phyloP scores from a whole-genome alignment of 2,329 filamentous ascomycete genomes.

The Pyricularia sp. region DNA sequence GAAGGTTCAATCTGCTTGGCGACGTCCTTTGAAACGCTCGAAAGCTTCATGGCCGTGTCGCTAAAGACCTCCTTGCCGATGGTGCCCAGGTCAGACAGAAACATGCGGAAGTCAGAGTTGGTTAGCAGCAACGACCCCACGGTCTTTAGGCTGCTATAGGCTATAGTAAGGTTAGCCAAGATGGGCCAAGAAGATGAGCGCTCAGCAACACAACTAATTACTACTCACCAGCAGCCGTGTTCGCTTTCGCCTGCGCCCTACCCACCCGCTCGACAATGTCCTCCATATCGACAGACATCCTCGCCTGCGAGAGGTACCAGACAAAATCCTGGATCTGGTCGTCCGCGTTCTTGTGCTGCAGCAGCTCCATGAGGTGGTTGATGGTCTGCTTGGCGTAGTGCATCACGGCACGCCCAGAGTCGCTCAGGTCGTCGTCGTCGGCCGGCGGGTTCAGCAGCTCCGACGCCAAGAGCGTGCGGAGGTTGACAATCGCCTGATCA shows the following conservation, averaged over 20 bases:
- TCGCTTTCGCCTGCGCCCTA: slow-evolving; percentile 56
- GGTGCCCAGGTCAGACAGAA: slow-evolving; percentile 70
- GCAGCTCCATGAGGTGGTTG: slow-evolving; percentile 68
- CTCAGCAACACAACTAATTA: background rate
- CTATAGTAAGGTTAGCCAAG: slow-evolving; percentile 26
- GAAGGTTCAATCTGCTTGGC: slow-evolving; percentile 67
- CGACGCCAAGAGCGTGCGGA: slow-evolving; percentile 69
- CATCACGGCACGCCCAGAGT: slow-evolving; percentile 64
- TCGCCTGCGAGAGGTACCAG: slow-evolving; percentile 73
- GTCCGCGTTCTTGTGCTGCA: slow-evolving; percentile 70
- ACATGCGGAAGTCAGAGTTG: slow-evolving; percentile 82
- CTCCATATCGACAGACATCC: slow-evolving; percentile 56
- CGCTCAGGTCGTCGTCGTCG: slow-evolving; percentile 54
- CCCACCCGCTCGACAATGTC: slow-evolving; percentile 53
- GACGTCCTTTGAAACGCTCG: slow-evolving; percentile 64
- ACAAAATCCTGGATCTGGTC: slow-evolving; percentile 90
- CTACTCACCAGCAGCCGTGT: slow-evolving; percentile 57
- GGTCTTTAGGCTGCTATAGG: slow-evolving; percentile 74
- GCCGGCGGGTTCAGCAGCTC: slow-evolving; percentile 65
- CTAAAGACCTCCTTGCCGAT: slow-evolving; percentile 78
- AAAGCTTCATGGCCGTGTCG: slow-evolving; percentile 74
- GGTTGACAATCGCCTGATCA: slow-evolving; percentile 69
- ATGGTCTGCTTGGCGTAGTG: slow-evolving; percentile 67
- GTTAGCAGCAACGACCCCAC: slow-evolving; percentile 77
- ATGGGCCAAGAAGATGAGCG: slow-evolving; percentile 12